Evolutionary conservation across 495 filamentous ascomycete genomes (phyloP).

Genomic region (Penicillium maclennaniae): DNA sequence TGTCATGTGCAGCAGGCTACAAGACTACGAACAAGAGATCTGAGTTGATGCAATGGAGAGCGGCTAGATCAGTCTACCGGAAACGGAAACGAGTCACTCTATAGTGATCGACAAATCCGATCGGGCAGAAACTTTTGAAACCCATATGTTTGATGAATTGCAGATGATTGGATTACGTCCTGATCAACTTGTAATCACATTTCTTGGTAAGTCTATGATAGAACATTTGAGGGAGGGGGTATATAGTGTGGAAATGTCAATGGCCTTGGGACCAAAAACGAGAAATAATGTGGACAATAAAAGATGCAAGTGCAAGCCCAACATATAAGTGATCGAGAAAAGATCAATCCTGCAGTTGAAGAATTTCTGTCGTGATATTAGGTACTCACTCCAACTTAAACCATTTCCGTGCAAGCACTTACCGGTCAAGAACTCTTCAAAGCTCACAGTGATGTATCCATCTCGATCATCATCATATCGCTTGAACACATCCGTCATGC

Average conservation of each 20-base stretch:
- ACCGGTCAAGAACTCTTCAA: conserved; percentile 76
- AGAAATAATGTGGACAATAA: not conserved
- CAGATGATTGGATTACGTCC: conserved; percentile 6
- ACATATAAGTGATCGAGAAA: not conserved
- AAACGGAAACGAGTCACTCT: not conserved
- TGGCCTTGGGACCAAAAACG: not conserved
- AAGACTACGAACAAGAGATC: no score
- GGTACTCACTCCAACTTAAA: not conserved
- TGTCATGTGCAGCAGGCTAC: no score
- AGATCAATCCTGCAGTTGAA: conserved; percentile 37
- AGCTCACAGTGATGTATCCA: conserved; percentile 81
- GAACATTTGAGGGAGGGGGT: conserved; percentile 10
- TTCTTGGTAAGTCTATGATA: conserved; percentile 13
- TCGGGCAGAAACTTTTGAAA: not conserved
- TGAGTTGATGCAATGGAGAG: no score
- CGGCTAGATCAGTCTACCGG: not conserved
- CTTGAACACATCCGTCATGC: conserved; percentile 99
- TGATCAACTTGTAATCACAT: conserved; percentile 9
- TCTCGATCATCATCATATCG: conserved; percentile 96
- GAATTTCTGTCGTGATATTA: conserved; percentile 28
- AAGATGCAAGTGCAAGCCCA: not conserved
- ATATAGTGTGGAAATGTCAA: conserved; percentile 12
- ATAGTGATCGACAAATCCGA: not conserved
- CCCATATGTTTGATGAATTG: not conserved
- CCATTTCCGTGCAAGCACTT: conserved; percentile 13